Evolutionary conservation across 2,329 filamentous ascomycete genomes (phyloP), one percentile per base, ranked within the genome.

Genomic region (Trichoderma semiorbis): DNA sequence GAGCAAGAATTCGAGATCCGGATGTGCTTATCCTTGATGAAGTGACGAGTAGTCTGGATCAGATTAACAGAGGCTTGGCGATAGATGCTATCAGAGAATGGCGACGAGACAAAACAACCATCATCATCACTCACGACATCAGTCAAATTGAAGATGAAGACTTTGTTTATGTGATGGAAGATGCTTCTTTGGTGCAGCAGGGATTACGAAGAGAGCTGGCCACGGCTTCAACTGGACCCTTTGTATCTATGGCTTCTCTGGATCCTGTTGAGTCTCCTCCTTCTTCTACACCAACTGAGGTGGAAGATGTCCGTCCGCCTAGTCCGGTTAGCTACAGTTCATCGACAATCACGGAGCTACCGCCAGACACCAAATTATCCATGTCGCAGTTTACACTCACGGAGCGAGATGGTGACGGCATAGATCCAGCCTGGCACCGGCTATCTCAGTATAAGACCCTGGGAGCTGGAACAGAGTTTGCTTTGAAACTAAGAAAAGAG

Each of bases 71-170:
- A 73, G 82, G 82, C 0, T 80, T 90, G 14, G 87, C 97, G 47
- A 91, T 97, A 85, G 88, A 92, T 55, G 89, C 90, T 0, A 91
- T 98, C 67, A 87, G 93, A 8, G 78, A 86, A 24, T 98, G 94
- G 95, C 87, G 96, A 26, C 84, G 82, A 43, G 91, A 88, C 0
- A 96, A 93, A 79, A 98, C 95, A 0, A 98, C 95, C 0, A 93
- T 98, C 66, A 89, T 98, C 75, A 95, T 98, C 76, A 98, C 96
- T 0, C 95, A 98, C 77, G 94, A 98, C 74, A 87, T 96, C 36
- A 87, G 89, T 0, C 92, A 95, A 75, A 95, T 98, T 11, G 79
- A 83, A 5, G 82, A 89, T 0, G 80, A 90, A 0, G 94, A 98
- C 74, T 95, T 91, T 73, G 87, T 97, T 0, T 97, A 95, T 75